phyloP scores from a whole-genome alignment of 2,329 filamentous ascomycete genomes.

The Aurifilum marmelostoma region DNA sequence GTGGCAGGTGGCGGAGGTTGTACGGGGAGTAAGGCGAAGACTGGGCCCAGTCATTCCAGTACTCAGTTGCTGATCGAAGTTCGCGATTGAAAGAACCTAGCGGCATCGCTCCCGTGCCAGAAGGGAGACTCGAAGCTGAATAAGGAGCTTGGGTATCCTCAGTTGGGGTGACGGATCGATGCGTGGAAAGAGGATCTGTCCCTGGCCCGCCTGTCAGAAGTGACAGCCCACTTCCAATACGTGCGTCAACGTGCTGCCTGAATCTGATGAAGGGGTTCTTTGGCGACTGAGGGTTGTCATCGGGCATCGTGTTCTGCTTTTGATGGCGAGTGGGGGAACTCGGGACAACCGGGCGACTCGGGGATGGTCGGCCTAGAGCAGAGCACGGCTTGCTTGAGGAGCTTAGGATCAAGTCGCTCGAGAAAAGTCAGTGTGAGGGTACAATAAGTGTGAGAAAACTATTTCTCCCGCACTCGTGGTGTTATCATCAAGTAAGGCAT shows the following conservation, averaged over 20 bases:
- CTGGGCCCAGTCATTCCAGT: slow-evolving; percentile 42
- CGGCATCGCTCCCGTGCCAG: neutral
- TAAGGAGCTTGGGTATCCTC: slow-evolving; percentile 8
- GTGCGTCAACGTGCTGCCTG: slow-evolving; percentile 46
- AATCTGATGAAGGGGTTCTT: slow-evolving; percentile 46
- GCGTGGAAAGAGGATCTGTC: slow-evolving; percentile 1
- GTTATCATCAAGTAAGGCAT: no score
- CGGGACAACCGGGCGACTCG: neutral
- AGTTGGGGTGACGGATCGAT: neutral
- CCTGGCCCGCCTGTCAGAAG: slow-evolving; percentile 34
- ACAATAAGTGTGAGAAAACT: neutral
- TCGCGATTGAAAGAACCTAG: slow-evolving; percentile 1
- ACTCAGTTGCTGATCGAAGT: neutral
- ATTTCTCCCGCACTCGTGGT: neutral
- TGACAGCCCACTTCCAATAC: slow-evolving; percentile 40
- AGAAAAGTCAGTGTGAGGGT: neutral
- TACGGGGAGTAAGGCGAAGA: slow-evolving; percentile 50
- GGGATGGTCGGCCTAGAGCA: neutral
- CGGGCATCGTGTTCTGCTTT: slow-evolving; percentile 12
- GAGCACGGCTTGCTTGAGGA: neutral
- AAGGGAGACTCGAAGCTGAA: neutral
- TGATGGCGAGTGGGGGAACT: neutral
- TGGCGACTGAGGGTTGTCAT: slow-evolving; percentile 29
- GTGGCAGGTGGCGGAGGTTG: slow-evolving; percentile 49
- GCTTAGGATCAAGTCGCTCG: neutral